A percentile compares a stretch with the other conserved stretches of the same genome.
Conservation (phyloP, 2,329 filamentous ascomycete genomes). For the Xylariaceae sp. region DNA sequence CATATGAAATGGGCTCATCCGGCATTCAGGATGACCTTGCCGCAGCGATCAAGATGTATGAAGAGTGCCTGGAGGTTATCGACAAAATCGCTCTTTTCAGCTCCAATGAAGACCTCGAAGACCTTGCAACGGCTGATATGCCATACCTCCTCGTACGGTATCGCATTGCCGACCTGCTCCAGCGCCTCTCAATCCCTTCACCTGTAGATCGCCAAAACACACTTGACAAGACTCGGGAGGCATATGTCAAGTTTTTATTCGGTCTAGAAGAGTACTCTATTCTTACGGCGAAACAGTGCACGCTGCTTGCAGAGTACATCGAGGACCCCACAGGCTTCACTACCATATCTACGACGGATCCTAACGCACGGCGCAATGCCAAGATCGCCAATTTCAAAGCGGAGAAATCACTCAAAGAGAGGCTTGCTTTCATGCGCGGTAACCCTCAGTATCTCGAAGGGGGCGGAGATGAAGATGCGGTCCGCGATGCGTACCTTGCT, state of each 20-base stretch:
- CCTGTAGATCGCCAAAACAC: conserved; percentile 56
- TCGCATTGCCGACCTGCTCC: conserved; percentile 73
- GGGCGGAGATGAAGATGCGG: conserved; percentile 79
- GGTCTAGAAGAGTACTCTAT: conserved; percentile 76
- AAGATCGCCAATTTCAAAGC: conserved; percentile 84
- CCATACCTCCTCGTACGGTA: conserved; percentile 79
- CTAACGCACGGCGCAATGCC: conserved; percentile 67
- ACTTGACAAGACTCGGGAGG: conserved; percentile 60
- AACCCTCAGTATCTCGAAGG: conserved; percentile 42
- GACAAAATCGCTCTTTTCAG: conserved; percentile 79
- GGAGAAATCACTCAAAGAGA: conserved; percentile 80
- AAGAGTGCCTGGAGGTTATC: conserved; percentile 67
- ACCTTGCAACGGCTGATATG: conserved; percentile 78
- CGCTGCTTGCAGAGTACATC: conserved; percentile 67
- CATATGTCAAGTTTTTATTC: conserved; percentile 76
- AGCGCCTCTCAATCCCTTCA: conserved; percentile 56
- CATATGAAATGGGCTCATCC: conserved; percentile 61
- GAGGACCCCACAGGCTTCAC: conserved; percentile 71
- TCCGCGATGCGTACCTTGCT: conserved; percentile 73
- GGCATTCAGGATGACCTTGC: conserved; percentile 65
- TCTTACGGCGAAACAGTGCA: conserved; percentile 59
- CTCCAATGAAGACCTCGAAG: conserved; percentile 82
- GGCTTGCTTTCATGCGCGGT: conserved; percentile 58
- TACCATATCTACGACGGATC: conserved; percentile 58
- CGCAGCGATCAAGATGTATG: conserved; percentile 65